phyloP scores from a whole-genome alignment of 108 stramenopile species.

The Cyclotella kingstonii region DNA sequence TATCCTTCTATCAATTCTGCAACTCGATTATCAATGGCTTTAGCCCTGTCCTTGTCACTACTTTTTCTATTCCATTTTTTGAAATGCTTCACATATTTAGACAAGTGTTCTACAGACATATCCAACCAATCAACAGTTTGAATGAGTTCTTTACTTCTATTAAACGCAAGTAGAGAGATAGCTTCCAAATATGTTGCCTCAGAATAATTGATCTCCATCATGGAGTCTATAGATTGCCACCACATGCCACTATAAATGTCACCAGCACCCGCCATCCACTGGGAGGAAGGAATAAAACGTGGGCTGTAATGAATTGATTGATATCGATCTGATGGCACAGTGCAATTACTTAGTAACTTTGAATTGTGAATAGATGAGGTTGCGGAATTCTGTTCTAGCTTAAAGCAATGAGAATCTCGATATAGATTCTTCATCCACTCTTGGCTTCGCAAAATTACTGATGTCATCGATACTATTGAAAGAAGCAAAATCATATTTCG shows the following conservation, averaged over 20 bases:
- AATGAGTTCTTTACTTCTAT: slow-evolving; percentile 1
- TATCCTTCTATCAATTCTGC: slow-evolving; percentile 4
- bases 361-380: no score
- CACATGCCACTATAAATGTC: slow-evolving; percentile 34
- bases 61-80: neutral
- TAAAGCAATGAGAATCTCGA: no score
- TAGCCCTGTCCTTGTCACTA: neutral
- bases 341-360: no score
- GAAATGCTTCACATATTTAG: slow-evolving; percentile 20
- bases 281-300: slow-evolving; percentile 1
- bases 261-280: slow-evolving; percentile 8
- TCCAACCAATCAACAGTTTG: slow-evolving; percentile 25
- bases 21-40: slow-evolving; percentile 8
- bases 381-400: no score
- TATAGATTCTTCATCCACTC: no score
- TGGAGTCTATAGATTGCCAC: slow-evolving; percentile 30
- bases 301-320: no score
- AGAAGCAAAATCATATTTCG: no score
- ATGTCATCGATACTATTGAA: no score
- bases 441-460: no score
- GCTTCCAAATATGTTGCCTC: neutral
- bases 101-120: slow-evolving; percentile 17
- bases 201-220: slow-evolving; percentile 14
- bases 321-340: no score
- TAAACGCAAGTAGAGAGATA: slow-evolving; percentile 5